These are phyloP conservation scores for Neltuma alba DNA, from an alignment of 306 rosid genomes.

Conservation along the genomic window DNA sequence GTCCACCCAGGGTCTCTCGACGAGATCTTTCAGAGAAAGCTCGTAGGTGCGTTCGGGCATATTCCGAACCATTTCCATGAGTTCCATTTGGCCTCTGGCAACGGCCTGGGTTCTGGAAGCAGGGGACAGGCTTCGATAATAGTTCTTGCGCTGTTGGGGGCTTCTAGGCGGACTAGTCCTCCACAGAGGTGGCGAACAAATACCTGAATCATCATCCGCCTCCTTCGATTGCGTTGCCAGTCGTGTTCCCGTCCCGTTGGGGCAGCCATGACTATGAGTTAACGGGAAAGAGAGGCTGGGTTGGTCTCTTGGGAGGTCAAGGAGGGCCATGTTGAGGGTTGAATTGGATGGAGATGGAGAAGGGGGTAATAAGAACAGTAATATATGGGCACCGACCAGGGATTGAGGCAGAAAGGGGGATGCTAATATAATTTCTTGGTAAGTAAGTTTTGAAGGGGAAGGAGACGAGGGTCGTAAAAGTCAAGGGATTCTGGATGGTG, in stretches of 20 bases:
- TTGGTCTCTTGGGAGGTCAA: slow-evolving; percentile 45
- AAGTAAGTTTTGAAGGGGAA: slow-evolving; percentile 16
- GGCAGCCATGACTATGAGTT: slow-evolving; percentile 1
- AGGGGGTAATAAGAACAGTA: slow-evolving; percentile 9
- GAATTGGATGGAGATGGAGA: slow-evolving; percentile 8
- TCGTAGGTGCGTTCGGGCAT: slow-evolving; percentile 92
- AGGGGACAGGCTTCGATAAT: slow-evolving; percentile 64
- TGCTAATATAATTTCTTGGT: slow-evolving; percentile 42
- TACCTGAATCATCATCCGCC: slow-evolving; percentile 46
- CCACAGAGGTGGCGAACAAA: slow-evolving; percentile 71
- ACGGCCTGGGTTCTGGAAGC: slow-evolving; percentile 72
- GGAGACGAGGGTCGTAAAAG: slow-evolving; percentile 30
- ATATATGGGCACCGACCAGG: too few species aligned
- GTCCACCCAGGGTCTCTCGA: slow-evolving; percentile 51
- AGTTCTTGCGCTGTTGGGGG: slow-evolving; percentile 37
- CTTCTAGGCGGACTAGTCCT: slow-evolving; percentile 43
- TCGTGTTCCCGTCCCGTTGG: slow-evolving; percentile 21
- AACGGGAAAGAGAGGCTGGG: slow-evolving; percentile 37
- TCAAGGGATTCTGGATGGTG: slow-evolving; percentile 55
- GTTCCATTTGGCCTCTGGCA: slow-evolving; percentile 74
- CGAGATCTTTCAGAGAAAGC: slow-evolving; percentile 85
- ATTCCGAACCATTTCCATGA: slow-evolving; percentile 88
- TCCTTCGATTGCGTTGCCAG: neutral
- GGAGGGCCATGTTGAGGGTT: slow-evolving; percentile 42
- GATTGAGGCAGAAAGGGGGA: neutral